These are phyloP conservation scores for Chloranthus sessilifolius DNA, from an alignment of 164 flowering plant genomes.

Conservation along the genomic window DNA sequence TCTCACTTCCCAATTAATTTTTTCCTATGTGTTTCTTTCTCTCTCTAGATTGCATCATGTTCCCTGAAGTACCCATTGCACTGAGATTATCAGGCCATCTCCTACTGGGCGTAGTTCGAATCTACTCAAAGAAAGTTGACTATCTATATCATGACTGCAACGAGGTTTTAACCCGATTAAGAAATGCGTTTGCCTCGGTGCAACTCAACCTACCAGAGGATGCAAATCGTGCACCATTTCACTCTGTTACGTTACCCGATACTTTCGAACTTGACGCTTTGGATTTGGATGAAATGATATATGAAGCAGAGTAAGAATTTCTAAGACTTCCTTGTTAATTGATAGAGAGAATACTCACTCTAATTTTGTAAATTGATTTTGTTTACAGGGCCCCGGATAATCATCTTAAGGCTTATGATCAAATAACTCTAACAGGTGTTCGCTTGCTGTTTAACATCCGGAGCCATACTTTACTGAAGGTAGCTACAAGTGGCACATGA, in stretches of 20 bases:
- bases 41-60: slow-evolving; percentile 59
- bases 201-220: slow-evolving; percentile 59
- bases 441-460: background rate
- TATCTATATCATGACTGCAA: slow-evolving; percentile 64
- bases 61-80: slow-evolving; percentile 81
- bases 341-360: background rate
- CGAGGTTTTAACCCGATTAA: slow-evolving; percentile 26
- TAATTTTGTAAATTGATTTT: slow-evolving; percentile 2
- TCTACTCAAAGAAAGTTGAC: slow-evolving; percentile 85
- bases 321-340: background rate
- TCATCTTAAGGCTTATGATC: slow-evolving; percentile 56
- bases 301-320: slow-evolving; percentile 29
- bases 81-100: slow-evolving; percentile 82
- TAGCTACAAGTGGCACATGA: too few relatives aligned
- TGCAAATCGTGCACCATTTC: slow-evolving; percentile 55
- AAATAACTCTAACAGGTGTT: slow-evolving; percentile 75
- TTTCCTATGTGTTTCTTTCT: background rate
- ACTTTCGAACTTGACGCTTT: slow-evolving; percentile 64
- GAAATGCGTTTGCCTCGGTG: slow-evolving; percentile 31
- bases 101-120: slow-evolving; percentile 84
- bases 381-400: slow-evolving; percentile 40
- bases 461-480: too few relatives aligned
- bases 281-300: slow-evolving; percentile 31
- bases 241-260: slow-evolving; percentile 72
- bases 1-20: background rate